Evolutionary conservation across 2,329 filamentous ascomycete genomes (phyloP).

Genomic region (Penicillium polonicum): DNA sequence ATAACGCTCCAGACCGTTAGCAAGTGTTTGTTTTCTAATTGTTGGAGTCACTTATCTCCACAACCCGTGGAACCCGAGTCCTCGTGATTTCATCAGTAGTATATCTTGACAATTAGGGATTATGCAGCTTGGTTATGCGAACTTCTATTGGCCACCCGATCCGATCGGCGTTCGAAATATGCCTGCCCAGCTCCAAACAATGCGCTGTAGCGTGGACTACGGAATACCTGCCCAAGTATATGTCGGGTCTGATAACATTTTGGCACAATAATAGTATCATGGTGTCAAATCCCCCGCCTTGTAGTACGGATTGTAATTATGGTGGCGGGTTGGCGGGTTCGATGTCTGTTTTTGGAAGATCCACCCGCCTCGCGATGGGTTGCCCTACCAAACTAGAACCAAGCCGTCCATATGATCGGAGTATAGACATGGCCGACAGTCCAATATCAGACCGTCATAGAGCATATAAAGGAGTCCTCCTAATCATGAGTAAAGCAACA

Average conservation of each 20-base stretch:
- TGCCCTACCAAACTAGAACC: not conserved
- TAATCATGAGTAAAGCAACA: not conserved
- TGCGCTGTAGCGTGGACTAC: not conserved
- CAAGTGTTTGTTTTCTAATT: not conserved
- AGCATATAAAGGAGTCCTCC: not conserved
- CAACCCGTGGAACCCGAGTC: not conserved
- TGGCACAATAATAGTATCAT: not conserved
- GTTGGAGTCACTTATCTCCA: not conserved
- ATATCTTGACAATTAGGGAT: no score
- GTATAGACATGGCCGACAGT: not conserved
- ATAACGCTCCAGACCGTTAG: not conserved
- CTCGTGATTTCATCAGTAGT: not conserved
- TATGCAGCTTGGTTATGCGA: not conserved
- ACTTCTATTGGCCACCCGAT: not conserved
- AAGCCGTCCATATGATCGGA: slow-evolving; percentile 4
- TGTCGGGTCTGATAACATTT: not conserved
- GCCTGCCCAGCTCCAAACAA: not conserved
- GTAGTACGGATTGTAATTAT: not conserved
- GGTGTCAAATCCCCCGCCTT: not conserved
- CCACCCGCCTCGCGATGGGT: slow-evolving; percentile 4
- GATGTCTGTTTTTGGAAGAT: slow-evolving; percentile 1
- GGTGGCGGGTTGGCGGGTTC: slow-evolving; percentile 6
- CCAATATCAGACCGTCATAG: no score
- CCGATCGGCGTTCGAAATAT: not conserved
- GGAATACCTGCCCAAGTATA: no score